Conservation (phyloP, 2,329 filamentous ascomycete genomes). For the Penicillium brevicompactum region DNA sequence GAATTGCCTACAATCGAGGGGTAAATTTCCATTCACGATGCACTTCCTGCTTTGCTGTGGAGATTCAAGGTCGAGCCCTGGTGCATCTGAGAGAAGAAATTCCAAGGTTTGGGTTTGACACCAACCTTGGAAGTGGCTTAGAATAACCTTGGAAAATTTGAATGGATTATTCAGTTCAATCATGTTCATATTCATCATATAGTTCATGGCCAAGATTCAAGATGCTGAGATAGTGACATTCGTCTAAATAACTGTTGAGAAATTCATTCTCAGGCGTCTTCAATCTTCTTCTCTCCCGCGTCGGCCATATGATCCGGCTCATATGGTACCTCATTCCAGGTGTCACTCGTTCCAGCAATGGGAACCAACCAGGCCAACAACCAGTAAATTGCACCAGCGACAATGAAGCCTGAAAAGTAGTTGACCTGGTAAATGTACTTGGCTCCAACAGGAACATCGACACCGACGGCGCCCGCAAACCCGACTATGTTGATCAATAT, state of each 20-base stretch:
- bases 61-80: too few species aligned
- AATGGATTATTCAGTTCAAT: too few species aligned
- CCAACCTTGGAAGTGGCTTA: too few species aligned
- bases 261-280: constrained; percentile 1
- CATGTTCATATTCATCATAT: background rate
- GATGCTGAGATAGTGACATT: background rate
- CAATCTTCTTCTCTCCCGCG: constrained; percentile 22
- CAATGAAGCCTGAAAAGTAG: constrained; percentile 80
- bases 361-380: constrained; percentile 67
- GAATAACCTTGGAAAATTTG: too few species aligned
- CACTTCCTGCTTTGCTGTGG: too few species aligned
- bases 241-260: background rate
- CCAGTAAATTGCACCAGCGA: constrained; percentile 68
- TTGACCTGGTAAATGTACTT: constrained; percentile 84
- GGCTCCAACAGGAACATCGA: constrained; percentile 69
- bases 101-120: too few species aligned
- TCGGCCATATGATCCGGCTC: constrained; percentile 20
- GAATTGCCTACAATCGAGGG: background rate
- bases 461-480: constrained; percentile 77
- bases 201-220: background rate
- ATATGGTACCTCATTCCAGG: constrained; percentile 70
- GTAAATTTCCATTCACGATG: background rate
- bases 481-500: constrained; percentile 87
- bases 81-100: too few species aligned
- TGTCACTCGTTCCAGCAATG: constrained; percentile 69